These are phyloP conservation scores for Phoma sp. DNA, from an alignment of 2,329 filamentous ascomycete species.

Conservation along the genomic window DNA sequence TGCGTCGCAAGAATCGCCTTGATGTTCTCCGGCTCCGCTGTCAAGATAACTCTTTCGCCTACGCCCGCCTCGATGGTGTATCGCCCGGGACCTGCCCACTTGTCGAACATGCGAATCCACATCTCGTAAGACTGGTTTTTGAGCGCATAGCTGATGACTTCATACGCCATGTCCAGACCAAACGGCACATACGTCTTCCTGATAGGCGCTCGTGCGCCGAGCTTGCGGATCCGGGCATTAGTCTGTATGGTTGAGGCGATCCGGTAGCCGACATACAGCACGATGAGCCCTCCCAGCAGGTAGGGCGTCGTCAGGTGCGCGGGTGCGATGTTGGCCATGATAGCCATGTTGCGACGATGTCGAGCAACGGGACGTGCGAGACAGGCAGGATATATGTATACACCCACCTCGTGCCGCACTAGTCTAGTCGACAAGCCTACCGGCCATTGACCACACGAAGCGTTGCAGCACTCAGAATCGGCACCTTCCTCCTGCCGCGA, in stretches of 20 bases:
- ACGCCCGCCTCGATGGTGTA: constrained; percentile 68
- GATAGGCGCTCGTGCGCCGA: constrained; percentile 55
- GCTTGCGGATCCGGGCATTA: constrained; percentile 48
- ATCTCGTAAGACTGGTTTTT: constrained; percentile 65
- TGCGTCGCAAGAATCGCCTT: constrained; percentile 89
- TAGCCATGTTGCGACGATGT: not conserved
- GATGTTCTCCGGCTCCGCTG: constrained; percentile 85
- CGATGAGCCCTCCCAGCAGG: constrained; percentile 28
- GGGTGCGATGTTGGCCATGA: constrained; percentile 32
- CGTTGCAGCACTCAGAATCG: not conserved
- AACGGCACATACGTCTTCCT: constrained; percentile 49
- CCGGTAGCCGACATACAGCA: constrained; percentile 30
- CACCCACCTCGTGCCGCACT: constrained; percentile 10
- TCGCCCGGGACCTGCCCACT: constrained; percentile 43
- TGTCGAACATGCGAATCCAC: constrained; percentile 64
- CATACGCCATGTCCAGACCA: constrained; percentile 69
- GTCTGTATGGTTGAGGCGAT: constrained; percentile 27
- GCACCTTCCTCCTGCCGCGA: not conserved
- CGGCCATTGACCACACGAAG: not conserved
- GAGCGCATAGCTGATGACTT: constrained; percentile 61
- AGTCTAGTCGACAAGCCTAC: not conserved
- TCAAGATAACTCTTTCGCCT: constrained; percentile 71
- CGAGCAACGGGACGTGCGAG: not conserved
- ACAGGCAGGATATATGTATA: constrained; percentile 10
- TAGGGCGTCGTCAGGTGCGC: constrained; percentile 29